phyloP scores from a whole-genome alignment of 176 grass and related monocot genomes.

The Paspalum notatum region DNA sequence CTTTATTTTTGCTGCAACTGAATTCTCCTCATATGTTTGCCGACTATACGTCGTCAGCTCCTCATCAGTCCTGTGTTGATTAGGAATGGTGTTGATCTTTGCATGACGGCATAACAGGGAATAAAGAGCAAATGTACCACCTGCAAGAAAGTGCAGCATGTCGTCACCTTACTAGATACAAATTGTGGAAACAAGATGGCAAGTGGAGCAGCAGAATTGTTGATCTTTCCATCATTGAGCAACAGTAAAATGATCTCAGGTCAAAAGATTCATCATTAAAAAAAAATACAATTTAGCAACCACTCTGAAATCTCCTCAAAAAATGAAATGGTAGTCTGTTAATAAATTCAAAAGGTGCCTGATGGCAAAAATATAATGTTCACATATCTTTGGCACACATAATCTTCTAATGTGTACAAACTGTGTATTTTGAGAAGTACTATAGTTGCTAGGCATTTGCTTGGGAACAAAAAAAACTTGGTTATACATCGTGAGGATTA shows the following conservation, averaged over 20 bases:
- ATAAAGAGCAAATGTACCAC: slow-evolving; percentile 99
- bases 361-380: slow-evolving; percentile 8
- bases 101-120: slow-evolving; percentile 94
- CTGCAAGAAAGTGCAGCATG: slow-evolving; percentile 47
- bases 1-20: slow-evolving; percentile 84
- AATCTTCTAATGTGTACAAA: slow-evolving; percentile 20
- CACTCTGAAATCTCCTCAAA: not conserved
- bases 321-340: not conserved
- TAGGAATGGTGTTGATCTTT: slow-evolving; percentile 96
- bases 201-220: slow-evolving; percentile 8
- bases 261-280: slow-evolving; percentile 5
- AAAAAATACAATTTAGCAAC: not conserved
- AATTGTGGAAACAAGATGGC: slow-evolving; percentile 4
- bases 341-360: slow-evolving; percentile 12
- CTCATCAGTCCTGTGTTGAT: slow-evolving; percentile 95
- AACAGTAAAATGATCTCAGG: slow-evolving; percentile 21
- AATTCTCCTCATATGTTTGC: slow-evolving; percentile 84
- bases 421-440: not conserved
- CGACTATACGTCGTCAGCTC: slow-evolving; percentile 94
- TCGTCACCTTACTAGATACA: not conserved
- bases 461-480: slow-evolving; percentile 11
- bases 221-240: slow-evolving; percentile 4
- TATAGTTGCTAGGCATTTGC: not conserved
- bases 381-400: not conserved
- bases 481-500: slow-evolving; percentile 1